phyloP scores from a whole-genome alignment of 805 yeast species.

The Zygotorulaspora sp. region DNA sequence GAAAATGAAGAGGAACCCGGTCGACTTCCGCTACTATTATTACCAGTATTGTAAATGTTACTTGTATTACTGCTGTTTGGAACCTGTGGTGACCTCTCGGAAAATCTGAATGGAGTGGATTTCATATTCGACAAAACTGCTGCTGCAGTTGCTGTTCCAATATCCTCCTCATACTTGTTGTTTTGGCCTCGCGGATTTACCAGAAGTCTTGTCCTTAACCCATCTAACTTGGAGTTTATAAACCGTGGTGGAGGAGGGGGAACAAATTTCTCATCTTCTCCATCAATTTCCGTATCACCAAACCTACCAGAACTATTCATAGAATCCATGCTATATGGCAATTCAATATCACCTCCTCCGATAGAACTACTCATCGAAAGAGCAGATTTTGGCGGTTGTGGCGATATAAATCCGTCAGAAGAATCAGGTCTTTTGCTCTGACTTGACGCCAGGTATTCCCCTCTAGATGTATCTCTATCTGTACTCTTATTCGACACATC shows the following conservation, averaged over 20 bases:
- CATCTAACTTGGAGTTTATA: constrained; percentile 34
- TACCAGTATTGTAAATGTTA: constrained; percentile 1
- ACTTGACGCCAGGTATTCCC: not conserved
- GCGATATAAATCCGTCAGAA: constrained; percentile 11
- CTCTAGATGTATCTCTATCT: not conserved
- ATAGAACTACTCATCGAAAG: constrained; percentile 14
- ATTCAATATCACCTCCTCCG: constrained; percentile 4
- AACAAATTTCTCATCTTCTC: constrained; percentile 14
- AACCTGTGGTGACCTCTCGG: constrained; percentile 15
- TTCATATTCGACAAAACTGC: constrained; percentile 34
- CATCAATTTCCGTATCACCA: not conserved
- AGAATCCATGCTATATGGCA: not conserved
- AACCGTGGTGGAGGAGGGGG: constrained; percentile 30
- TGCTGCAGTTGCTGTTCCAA: constrained; percentile 34
- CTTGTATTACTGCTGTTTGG: constrained; percentile 1
- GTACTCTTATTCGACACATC: not conserved
- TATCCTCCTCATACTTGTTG: constrained; percentile 20
- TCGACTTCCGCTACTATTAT: constrained; percentile 14
- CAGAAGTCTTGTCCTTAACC: constrained; percentile 27
- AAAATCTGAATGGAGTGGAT: constrained; percentile 32
- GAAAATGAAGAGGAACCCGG: constrained; percentile 31
- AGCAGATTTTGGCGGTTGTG: constrained; percentile 18
- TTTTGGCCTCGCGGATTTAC: constrained; percentile 24
- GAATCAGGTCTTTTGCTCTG: constrained; percentile 3
- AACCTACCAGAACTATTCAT: not conserved